phyloP scores from a whole-genome alignment of 345 rosid genomes.

The Passiflora organensis region DNA sequence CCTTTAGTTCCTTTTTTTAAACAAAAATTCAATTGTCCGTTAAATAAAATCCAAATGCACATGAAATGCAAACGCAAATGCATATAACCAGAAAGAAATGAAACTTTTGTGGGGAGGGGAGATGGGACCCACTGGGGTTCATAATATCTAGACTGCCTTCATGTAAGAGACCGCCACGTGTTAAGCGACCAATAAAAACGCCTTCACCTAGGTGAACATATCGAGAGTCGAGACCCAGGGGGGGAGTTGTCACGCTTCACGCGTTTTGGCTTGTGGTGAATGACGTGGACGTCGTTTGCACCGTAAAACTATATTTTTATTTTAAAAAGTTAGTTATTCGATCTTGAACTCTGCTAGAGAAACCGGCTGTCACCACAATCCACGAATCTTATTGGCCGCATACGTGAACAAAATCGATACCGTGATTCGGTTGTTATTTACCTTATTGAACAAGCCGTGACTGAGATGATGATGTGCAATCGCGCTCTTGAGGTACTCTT shows the following conservation, averaged over 20 bases:
- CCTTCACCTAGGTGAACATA: conserved; percentile 19
- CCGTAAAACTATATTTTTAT: conserved; percentile 24
- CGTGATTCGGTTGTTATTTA: neutral
- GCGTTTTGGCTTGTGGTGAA: conserved; percentile 37
- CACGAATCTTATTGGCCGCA: neutral
- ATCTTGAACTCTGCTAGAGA: neutral
- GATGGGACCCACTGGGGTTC: conserved; percentile 13
- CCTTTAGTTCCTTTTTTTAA: neutral
- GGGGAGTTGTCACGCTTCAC: conserved; percentile 46
- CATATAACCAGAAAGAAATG: neutral
- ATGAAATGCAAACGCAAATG: conserved; percentile 21
- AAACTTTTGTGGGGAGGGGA: neutral
- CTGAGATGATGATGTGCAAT: neutral
- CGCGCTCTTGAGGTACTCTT: neutral
- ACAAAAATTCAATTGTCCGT: conserved; percentile 3
- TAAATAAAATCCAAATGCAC: conserved; percentile 16
- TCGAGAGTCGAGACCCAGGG: conserved; percentile 32
- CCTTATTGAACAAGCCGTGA: neutral
- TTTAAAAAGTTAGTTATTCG: neutral
- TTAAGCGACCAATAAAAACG: conserved; percentile 1
- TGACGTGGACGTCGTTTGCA: conserved; percentile 57
- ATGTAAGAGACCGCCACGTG: conserved; percentile 26
- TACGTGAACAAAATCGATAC: too few species aligned
- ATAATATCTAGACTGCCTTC: conserved; percentile 18
- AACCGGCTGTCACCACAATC: neutral